Base-by-base conservation (phyloP, 1,284 basidiomycete genomes). In the Salmacisia buchloeana region DNA sequence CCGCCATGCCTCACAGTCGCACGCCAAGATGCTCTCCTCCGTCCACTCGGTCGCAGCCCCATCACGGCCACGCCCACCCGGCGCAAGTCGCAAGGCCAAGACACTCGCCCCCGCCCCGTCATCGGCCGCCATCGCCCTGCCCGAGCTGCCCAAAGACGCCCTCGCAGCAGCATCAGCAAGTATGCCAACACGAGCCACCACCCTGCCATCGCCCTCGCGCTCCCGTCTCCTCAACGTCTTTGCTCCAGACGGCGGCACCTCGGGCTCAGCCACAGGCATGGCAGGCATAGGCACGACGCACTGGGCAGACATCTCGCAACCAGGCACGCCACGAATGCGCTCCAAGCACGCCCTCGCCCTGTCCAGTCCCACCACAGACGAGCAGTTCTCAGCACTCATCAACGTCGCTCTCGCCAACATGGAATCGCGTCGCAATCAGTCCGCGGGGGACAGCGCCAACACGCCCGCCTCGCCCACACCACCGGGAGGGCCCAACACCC, bases 351-450 rank as follows among this genome's bases (percentile, higher is more conserved):
- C 49, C 49, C 13, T 18, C 23, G 2, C 29, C 9, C 49, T 27
- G 7, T 3, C 49, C 49, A 31, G 13, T 12, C 49, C 49, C 29
- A 54, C 49, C 49, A 54, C 27, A 12, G 49, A 54, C 29, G 49
- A 54, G 31, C 49, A 54, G 21, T 54, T 54, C 49, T 54, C 49
- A 1, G 49, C 25, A 3, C 4, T 54, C 13, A 54, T 54, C 25
- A 54, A 54, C 49, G 49, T 54, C 27, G 49, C 49, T 3, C 29
- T 54, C 6, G 49, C 49, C 25, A 54, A 54, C 27, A 54, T 54
- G 49, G 49, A 27, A 12, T 33, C 49, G n/a, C n/a, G n/a, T 29
- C 49, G 49, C 6, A 43, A 43, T 15, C 12, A 18, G 13, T 31
- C 49, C 13, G 49, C 27, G 4, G 21, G 15, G 15, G 21, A 33